These are phyloP conservation scores for Neurospora sp. DNA, from an alignment of 2,329 filamentous ascomycete species.

Conservation along the genomic window DNA sequence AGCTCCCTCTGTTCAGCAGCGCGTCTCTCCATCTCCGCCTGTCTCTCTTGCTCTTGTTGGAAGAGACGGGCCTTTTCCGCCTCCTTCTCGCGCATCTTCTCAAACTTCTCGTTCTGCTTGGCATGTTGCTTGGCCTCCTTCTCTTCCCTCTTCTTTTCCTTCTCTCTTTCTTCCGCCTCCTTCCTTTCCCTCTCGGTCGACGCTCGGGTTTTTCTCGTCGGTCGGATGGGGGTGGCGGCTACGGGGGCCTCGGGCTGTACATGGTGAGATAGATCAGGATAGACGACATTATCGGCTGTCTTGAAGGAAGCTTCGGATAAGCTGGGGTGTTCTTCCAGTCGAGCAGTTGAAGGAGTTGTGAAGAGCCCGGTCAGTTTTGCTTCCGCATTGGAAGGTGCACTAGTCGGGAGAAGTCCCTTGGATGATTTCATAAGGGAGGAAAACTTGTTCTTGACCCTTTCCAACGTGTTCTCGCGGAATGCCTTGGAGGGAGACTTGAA, in stretches of 20 bases:
- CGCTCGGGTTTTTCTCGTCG: constrained; percentile 41
- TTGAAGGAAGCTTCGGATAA: constrained; percentile 40
- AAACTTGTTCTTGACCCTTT: constrained; percentile 85
- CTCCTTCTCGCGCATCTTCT: constrained; percentile 30
- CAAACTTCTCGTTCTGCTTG: constrained; percentile 42
- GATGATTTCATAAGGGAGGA: constrained; percentile 86
- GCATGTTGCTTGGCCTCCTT: constrained; percentile 48
- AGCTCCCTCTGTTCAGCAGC: constrained; percentile 43
- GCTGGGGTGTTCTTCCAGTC: constrained; percentile 32
- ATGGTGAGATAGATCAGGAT: constrained; percentile 37
- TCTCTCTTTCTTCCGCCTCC: constrained; percentile 55
- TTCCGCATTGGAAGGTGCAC: constrained; percentile 52
- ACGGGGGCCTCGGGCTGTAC: background rate
- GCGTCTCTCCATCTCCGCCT: constrained; percentile 36
- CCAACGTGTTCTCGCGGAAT: constrained; percentile 68
- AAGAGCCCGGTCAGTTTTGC: constrained; percentile 44
- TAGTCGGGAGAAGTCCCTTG: constrained; percentile 76
- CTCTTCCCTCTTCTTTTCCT: constrained; percentile 58
- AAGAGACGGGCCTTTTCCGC: constrained; percentile 13
- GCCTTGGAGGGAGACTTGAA: constrained; percentile 46
- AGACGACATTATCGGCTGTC: constrained; percentile 28
- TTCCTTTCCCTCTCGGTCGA: constrained; percentile 50
- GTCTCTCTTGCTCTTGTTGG: constrained; percentile 14
- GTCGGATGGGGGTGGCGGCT: background rate
- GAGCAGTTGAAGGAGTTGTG: constrained; percentile 39